Evolutionary conservation across 129 eudicot species (phyloP), one percentile per base, ranked within the genome.

Genomic region (Silybum marianum): DNA sequence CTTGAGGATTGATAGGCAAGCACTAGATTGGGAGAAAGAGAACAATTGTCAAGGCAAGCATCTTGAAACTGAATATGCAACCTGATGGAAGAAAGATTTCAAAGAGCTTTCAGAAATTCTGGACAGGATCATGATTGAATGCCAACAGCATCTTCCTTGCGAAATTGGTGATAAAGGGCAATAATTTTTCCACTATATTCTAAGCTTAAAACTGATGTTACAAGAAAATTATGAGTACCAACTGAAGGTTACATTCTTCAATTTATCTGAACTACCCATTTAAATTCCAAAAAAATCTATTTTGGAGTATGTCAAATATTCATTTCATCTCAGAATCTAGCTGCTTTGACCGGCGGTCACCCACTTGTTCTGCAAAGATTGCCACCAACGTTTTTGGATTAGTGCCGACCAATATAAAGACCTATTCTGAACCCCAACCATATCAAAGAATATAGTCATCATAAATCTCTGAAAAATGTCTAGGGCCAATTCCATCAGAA

Each of bases 211-310:
- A 23, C 77, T 25, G 7, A 74, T 74, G 12, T 24, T 13, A 46
- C 36, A 74, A 74, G 40, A 40, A 46, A 42, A 23, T 22, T 8
- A 6, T 19, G 28, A 62, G 28, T 62, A 21, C 26, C 8, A 46
- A 25, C 65, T 73, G 23, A 73, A 42, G 63, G 34, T 73, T 73
- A 25, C 32, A 23, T 44, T 73, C 77, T 73, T 73, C 22, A 23
- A 5, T 73, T 42, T 19, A 24, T 73, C 65, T 23, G 8, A 22
- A 42, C 69, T 7, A 42, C 19, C 77, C 48, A 44, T 73, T 44
- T 10, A 73, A 44, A 42, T 44, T 42, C 24, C 66, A 44, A 63
- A 2, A 9, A 7, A 0, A 2, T 19, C 22, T 3, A 9, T 13
- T 44, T 73, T 42, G 32, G 77, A 44, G 36, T 40, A 42, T 21